These are phyloP conservation scores for Hymenoscyphus repandus DNA, from an alignment of 2,329 filamentous ascomycete species.

Conservation along the genomic window DNA sequence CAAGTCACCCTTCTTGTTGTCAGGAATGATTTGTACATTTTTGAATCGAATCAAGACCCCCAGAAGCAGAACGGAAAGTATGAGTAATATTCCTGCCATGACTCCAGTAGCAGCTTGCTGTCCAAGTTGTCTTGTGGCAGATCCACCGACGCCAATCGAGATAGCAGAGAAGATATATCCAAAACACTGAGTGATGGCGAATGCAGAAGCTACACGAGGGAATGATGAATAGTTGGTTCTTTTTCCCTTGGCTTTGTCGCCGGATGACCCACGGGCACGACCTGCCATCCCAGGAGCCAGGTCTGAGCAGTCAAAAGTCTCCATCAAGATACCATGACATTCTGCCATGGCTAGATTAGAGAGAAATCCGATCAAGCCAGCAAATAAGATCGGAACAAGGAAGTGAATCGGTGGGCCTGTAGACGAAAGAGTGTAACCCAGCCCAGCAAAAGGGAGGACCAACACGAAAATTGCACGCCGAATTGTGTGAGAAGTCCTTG, in stretches of 20 bases:
- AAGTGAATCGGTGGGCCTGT: constrained; percentile 55
- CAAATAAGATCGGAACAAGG: constrained; percentile 61
- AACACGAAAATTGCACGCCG: constrained; percentile 64
- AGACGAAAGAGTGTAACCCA: constrained; percentile 64
- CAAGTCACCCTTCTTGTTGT: constrained; percentile 50
- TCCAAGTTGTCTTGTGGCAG: constrained; percentile 58
- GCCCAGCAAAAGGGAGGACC: constrained; percentile 58
- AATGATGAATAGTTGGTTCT: constrained; percentile 72
- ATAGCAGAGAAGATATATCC: constrained; percentile 65
- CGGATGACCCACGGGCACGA: constrained; percentile 42
- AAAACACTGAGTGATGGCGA: constrained; percentile 64
- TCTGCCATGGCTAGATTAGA: constrained; percentile 70
- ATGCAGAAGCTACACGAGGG: constrained; percentile 66
- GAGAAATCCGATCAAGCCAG: constrained; percentile 62
- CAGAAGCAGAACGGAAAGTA: constrained; percentile 59
- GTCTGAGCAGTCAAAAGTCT: constrained; percentile 76
- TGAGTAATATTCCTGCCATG: constrained; percentile 60
- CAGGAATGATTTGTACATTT: constrained; percentile 63
- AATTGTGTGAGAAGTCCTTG: constrained; percentile 68
- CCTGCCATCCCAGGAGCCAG: constrained; percentile 66
- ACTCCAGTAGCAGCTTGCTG: constrained; percentile 64
- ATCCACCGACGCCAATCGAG: constrained; percentile 64
- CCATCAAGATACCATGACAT: constrained; percentile 74
- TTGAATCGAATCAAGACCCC: constrained; percentile 59
- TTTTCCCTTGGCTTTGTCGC: constrained; percentile 38